Evolutionary conservation across 345 rosid species (phyloP).

Genomic region (Eutrema heterophyllum): DNA sequence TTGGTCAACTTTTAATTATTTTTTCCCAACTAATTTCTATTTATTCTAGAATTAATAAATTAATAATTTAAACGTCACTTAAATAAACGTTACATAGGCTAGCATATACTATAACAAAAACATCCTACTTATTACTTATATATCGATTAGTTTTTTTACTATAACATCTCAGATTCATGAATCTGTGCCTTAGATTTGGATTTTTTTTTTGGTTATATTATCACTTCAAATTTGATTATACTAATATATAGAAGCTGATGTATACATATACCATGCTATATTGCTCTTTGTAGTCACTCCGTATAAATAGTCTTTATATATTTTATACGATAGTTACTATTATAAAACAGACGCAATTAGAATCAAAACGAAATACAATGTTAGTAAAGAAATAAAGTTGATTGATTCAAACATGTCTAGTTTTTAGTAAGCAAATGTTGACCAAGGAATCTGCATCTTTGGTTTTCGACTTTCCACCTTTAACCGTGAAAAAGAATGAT

Average conservation of each 20-base stretch:
- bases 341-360: neutral
- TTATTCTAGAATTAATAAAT: neutral
- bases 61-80: neutral
- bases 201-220: neutral
- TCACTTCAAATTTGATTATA: neutral
- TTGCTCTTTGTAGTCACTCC: neutral
- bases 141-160: neutral
- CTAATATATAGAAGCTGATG: neutral
- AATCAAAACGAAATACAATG: neutral
- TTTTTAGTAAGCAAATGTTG: constrained; percentile 20
- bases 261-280: neutral
- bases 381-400: neutral
- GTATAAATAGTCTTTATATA: no score
- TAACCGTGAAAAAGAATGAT: neutral
- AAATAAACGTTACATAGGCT: neutral
- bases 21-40: neutral
- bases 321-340: neutral
- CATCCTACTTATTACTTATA: neutral
- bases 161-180: neutral
- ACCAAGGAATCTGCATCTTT: constrained; percentile 20
- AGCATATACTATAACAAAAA: no score
- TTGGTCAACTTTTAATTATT: neutral
- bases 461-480: neutral
- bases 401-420: neutral
- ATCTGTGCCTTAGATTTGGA: neutral